Conservation (phyloP, 2,329 filamentous ascomycete genomes). For the Aotearoamyces nothofagi region DNA sequence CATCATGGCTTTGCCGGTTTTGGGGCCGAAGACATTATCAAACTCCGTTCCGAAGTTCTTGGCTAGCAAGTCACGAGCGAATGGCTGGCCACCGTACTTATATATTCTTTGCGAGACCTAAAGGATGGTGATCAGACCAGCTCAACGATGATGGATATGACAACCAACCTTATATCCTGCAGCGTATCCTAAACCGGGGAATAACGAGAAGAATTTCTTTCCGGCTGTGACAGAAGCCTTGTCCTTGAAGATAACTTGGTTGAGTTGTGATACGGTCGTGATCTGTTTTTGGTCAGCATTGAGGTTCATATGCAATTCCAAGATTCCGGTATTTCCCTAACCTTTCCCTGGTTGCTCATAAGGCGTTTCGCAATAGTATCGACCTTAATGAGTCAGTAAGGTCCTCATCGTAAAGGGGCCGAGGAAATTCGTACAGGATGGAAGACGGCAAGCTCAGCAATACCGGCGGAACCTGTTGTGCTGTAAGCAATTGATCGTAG, state of each 20-base stretch:
- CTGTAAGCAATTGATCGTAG: slow-evolving; percentile 6
- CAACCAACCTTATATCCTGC: slow-evolving; percentile 79
- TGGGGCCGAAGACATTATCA: slow-evolving; percentile 82
- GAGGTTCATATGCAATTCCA: not conserved
- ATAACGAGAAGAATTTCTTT: slow-evolving; percentile 84
- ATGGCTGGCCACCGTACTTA: slow-evolving; percentile 96
- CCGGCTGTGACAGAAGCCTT: slow-evolving; percentile 55
- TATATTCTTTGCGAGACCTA: slow-evolving; percentile 87
- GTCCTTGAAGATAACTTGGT: slow-evolving; percentile 87
- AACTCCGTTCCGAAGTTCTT: slow-evolving; percentile 70
- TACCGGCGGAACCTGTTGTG: slow-evolving; percentile 69
- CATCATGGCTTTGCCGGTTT: slow-evolving; percentile 96
- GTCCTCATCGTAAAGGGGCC: slow-evolving; percentile 4
- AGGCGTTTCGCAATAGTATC: slow-evolving; percentile 97
- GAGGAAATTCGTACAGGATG: slow-evolving; percentile 49
- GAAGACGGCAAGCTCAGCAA: slow-evolving; percentile 86
- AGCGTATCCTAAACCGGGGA: slow-evolving; percentile 92
- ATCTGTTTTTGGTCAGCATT: slow-evolving; percentile 28
- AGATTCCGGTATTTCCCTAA: slow-evolving; percentile 21
- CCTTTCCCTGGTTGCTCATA: slow-evolving; percentile 90
- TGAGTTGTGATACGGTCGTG: slow-evolving; percentile 48
- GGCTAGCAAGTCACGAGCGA: slow-evolving; percentile 78
- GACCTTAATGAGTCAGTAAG: slow-evolving; percentile 40
- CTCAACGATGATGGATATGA: too few species aligned
- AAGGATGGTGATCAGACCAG: too few species aligned